Conservation (phyloP, 2,329 filamentous ascomycete species). For the Ophiostoma angusticollis region DNA sequence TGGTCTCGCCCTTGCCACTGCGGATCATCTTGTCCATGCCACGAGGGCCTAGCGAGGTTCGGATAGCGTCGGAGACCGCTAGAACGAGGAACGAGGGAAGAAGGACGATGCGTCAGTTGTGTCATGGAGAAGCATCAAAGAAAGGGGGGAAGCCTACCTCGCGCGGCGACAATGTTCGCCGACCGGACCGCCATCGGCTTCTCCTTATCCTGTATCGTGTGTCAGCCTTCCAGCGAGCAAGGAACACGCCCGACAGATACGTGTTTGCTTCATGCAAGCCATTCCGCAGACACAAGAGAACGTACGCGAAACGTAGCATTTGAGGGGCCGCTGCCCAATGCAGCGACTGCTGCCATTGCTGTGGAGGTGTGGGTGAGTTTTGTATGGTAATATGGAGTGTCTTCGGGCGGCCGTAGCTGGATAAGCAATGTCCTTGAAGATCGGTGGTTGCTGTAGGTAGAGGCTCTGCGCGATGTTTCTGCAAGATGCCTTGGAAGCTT, state of each 20-base stretch:
- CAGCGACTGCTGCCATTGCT: conserved; percentile 33
- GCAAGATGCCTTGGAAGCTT: conserved; percentile 10
- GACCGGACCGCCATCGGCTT: conserved; percentile 96
- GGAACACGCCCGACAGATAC: too few relatives aligned
- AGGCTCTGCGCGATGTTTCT: not conserved
- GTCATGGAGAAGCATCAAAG: too few relatives aligned
- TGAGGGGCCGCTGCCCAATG: conserved; percentile 27
- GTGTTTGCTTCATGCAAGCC: too few relatives aligned
- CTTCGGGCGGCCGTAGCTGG: not conserved
- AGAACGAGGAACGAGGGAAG: not conserved
- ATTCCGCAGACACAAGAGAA: too few relatives aligned
- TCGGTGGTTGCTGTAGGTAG: too few relatives aligned
- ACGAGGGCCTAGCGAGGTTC: conserved; percentile 88
- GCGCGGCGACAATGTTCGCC: conserved; percentile 91
- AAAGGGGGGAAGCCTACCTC: conserved; percentile 47
- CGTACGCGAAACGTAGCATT: conserved; percentile 47
- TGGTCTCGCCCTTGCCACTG: conserved; percentile 89
- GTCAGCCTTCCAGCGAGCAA: too few relatives aligned
- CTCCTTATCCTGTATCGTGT: conserved; percentile 59
- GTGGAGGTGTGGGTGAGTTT: not conserved
- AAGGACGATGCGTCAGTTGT: conserved; percentile 14
- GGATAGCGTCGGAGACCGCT: conserved; percentile 95
- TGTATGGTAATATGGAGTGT: not conserved
- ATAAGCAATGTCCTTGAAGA: too few relatives aligned
- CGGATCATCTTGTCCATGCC: conserved; percentile 99